Conservation (phyloP, 164 flowering plant species). For the Dillenia turbinata region DNA sequence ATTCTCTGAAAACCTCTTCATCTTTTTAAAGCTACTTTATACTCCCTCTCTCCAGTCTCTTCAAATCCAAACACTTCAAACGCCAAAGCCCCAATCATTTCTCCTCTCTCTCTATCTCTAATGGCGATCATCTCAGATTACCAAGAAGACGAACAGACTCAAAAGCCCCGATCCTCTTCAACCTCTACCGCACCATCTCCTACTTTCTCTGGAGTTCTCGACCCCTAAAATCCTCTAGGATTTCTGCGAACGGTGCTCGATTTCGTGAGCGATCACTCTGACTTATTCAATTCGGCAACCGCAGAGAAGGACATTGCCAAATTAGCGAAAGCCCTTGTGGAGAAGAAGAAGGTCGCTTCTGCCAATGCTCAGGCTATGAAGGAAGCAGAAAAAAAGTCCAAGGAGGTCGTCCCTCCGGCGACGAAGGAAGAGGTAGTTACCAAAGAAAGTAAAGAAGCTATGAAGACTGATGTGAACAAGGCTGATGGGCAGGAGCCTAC, state of each 20-base stretch:
- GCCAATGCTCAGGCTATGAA: constrained; percentile 7
- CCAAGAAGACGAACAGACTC: constrained; percentile 37
- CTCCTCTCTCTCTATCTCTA: constrained; percentile 8
- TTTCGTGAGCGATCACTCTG: constrained; percentile 39
- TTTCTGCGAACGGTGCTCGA: constrained; percentile 48
- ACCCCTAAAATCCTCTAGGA: constrained; percentile 44
- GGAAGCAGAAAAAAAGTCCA: constrained; percentile 14
- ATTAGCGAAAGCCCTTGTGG: constrained; percentile 28
- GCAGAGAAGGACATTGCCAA: constrained; percentile 48
- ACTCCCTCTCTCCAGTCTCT: too few relatives aligned
- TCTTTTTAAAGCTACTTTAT: too few relatives aligned
- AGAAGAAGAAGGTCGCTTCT: constrained; percentile 16
- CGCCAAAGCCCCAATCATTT: background rate
- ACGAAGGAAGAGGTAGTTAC: background rate
- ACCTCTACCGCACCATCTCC: constrained; percentile 8
- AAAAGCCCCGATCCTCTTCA: constrained; percentile 19
- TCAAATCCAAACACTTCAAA: too few relatives aligned
- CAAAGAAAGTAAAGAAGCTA: background rate
- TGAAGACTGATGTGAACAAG: too few relatives aligned
- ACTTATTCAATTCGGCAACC: constrained; percentile 33
- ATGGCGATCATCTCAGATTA: constrained; percentile 75
- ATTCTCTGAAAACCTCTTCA: too few relatives aligned
- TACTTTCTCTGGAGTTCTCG: constrained; percentile 29
- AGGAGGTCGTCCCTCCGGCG: constrained; percentile 6
- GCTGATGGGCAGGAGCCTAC: too few relatives aligned